Conservation (phyloP, 2,329 filamentous ascomycete genomes). For the Orbilia oligospora region DNA sequence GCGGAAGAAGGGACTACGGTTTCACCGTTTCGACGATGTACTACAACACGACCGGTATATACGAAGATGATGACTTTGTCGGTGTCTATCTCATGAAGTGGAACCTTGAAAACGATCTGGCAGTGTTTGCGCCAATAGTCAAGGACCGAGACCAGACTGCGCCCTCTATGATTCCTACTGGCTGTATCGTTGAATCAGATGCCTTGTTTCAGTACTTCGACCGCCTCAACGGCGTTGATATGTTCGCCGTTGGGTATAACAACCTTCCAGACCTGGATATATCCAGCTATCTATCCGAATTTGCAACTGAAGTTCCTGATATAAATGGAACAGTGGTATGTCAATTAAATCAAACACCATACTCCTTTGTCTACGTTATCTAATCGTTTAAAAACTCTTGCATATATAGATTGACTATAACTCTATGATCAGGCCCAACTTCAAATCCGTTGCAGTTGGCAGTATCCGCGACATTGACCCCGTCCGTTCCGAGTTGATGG, state of each 20-base stretch:
- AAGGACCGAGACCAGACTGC: not conserved
- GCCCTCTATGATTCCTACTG: not conserved
- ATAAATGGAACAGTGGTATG: not conserved
- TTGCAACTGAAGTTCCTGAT: not conserved
- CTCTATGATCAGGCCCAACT: not conserved
- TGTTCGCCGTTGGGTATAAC: conserved; percentile 5
- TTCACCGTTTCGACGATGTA: not conserved
- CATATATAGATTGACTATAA: not conserved
- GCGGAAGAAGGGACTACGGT: not conserved
- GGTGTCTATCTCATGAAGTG: conserved; percentile 6
- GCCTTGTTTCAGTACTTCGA: not conserved
- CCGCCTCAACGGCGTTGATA: not conserved
- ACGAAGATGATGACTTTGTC: not conserved
- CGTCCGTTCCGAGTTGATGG: not conserved
- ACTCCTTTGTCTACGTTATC: not conserved
- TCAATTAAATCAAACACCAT: not conserved
- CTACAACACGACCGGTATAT: not conserved
- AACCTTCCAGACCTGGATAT: no score
- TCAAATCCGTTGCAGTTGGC: not conserved
- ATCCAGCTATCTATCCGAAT: not conserved
- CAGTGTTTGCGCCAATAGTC: not conserved
- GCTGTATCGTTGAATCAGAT: not conserved
- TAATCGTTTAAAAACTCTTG: not conserved
- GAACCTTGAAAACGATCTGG: conserved; percentile 1
- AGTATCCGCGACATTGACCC: not conserved